These are phyloP conservation scores for Penicillium sp. DNA, from an alignment of 2,329 filamentous ascomycete genomes.

Conservation along the genomic window DNA sequence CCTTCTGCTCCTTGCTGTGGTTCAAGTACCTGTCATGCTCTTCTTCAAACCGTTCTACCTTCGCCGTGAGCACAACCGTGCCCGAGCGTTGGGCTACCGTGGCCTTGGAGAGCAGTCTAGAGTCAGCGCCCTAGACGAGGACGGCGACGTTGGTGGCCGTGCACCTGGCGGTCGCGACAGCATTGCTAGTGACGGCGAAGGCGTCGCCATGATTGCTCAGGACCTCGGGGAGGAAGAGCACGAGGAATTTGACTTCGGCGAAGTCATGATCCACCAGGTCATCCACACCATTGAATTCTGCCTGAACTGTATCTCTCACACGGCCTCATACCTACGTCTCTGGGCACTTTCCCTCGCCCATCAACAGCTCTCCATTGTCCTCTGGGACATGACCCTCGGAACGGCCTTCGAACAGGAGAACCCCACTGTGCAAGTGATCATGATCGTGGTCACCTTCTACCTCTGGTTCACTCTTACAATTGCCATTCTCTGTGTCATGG, in stretches of 20 bases:
- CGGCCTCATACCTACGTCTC: conserved; percentile 95
- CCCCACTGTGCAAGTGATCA: conserved; percentile 73
- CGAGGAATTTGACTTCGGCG: conserved; percentile 95
- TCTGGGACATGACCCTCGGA: conserved; percentile 94
- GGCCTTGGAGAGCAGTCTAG: conserved; percentile 87
- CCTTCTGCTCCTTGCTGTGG: conserved; percentile 79
- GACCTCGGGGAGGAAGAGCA: conserved; percentile 81
- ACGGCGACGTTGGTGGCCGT: conserved; percentile 72
- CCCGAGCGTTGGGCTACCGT: conserved; percentile 86
- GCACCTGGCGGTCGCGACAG: conserved; percentile 67
- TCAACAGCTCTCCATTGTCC: conserved; percentile 93
- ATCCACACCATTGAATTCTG: conserved; percentile 99
- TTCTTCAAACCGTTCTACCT: conserved; percentile 97
- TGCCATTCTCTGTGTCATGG: conserved; percentile 87
- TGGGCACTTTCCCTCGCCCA: conserved; percentile 97
- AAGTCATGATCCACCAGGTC: conserved; percentile 98
- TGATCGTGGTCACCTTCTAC: conserved; percentile 81
- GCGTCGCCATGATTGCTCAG: conserved; percentile 85
- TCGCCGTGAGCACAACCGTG: conserved; percentile 88
- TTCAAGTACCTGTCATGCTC: conserved; percentile 87
- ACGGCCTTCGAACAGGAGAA: conserved; percentile 69
- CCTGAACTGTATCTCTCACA: conserved; percentile 98
- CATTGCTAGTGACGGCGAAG: conserved; percentile 77
- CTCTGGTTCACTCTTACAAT: conserved; percentile 88
- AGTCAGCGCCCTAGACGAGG: conserved; percentile 87